Evolutionary conservation across 495 filamentous ascomycete species (phyloP), one percentile per base, ranked within the genome.

Genomic region (Aspergillus carlsbadensis): DNA sequence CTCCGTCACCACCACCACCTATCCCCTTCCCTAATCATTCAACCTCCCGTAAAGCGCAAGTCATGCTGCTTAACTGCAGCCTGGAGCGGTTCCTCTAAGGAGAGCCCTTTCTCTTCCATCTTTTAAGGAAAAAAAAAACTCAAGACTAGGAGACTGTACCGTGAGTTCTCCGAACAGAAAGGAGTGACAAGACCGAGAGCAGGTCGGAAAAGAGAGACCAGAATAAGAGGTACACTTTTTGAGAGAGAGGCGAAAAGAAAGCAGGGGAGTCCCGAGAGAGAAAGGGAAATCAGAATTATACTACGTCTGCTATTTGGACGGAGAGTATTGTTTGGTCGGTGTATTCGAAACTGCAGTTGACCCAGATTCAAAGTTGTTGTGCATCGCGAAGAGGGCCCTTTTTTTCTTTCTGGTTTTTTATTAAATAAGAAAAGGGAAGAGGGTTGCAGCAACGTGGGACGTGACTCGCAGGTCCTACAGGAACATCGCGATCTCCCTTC

Each of bases 1-100:
- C 43, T 29, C 24, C 37, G 37, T 60, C 64, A 56, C 57, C 67
- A 57, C 57, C 61, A 44, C 65, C 59, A 41, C 54, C 59, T 55
- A 58, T 58, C 45, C 56, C 53, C 60, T 51, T 54, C 57, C 61
- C 47, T 36, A 57, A 53, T 52, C 62, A 57, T 57, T 60, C 56
- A 60, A 62, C 53, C 62, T 65, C 60, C 66, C 71, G 76, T 78
- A 78, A 78, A 75, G 69, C 70, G 66, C 73, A 71, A 68, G 65
- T 65, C 67, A 69, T 75, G 67, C 67, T 71, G 65, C 68, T 66
- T 48, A 63, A 57, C 45, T 54, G 65, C 67, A 65, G 63, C 56
- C 33, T 54, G 62, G 62, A 68, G 63, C 67, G 69, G 69, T 61
- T 74, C 67, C 68, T 70, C 63, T 68, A 70, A 71, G 71, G 67